Evolutionary conservation across 108 stramenopile species (phyloP), one percentile per base, ranked within the genome.

Genomic region (Pinguiococcus pyrenoidosus): DNA sequence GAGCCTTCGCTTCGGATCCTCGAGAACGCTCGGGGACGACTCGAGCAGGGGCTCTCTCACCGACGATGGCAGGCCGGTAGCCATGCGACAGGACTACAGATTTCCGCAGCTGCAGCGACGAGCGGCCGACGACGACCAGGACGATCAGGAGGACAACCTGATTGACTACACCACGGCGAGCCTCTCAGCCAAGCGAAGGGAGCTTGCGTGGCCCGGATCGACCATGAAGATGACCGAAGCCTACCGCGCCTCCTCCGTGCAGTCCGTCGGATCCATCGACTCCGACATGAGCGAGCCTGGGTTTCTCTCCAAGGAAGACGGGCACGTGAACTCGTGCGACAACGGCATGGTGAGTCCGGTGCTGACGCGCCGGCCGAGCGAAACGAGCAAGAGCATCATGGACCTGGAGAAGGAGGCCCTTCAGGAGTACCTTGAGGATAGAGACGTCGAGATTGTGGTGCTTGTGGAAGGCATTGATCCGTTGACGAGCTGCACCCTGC

Each of bases 381-480:
- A 30, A 33, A 22, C 54, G 3, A 42, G 24, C 16, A 32, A 29
- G 44, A 49, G 56, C 52, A 27, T 47, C 23, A 38, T 44, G 22
- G 6, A 44, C 7, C 60, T 69, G 30, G 57, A 76, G 37, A 44
- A 71, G 27, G 59, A 68, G 41, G 76, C 78, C 32, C 72, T 73
- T 29, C 52, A 73, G 0, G 37, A 56, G 16, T 94, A 80, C 79
- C 55, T 77, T 20, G 44, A 60, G 5, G 93, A 97, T 50, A 66
- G 89, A 21, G 72, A 84, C 18, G 66, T 82, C 6, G 95, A 97
- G 65, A 64, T 97, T 48, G 79, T 97, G 8, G 84, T 87, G 4
- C 70, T 88, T 37, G 78, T 94, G n/a, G 92, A 97, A 58, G 95
- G 95, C 24, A 84, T 76, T 20, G 89, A 88, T 54, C 81, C 81